Evolutionary conservation across 2,329 filamentous ascomycete genomes (phyloP).

Genomic region (Cryphonectria japonica): DNA sequence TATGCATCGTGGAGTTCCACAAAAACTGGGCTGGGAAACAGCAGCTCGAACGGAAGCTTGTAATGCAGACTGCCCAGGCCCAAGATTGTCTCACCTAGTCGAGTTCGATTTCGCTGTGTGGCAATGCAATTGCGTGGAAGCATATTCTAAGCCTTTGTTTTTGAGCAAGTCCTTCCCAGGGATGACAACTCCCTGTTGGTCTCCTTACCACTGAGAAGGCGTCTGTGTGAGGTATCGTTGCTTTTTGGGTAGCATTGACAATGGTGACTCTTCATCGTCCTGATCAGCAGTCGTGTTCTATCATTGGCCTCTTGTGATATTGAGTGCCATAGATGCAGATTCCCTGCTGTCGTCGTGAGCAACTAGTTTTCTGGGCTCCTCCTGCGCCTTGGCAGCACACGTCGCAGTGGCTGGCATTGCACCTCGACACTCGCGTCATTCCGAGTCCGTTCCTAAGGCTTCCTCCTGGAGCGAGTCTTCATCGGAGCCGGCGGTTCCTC

Average conservation of each 20-base stretch:
- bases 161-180: not conserved
- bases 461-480: slow-evolving; percentile 29
- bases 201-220: not conserved
- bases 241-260: not conserved
- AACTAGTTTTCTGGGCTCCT: not conserved
- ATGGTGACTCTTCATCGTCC: not conserved
- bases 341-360: not conserved
- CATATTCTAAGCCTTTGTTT: not conserved
- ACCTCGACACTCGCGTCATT: not conserved
- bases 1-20: not conserved
- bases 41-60: not conserved
- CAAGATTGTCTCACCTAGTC: not conserved
- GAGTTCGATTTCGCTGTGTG: not conserved
- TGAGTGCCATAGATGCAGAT: not conserved
- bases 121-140: not conserved
- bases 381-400: not conserved
- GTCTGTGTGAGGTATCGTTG: not conserved
- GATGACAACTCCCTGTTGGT: not conserved
- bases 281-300: no score
- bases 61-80: not conserved
- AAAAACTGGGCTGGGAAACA: not conserved
- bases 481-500: slow-evolving; percentile 23
- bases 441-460: not conserved
- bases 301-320: not conserved
- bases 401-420: not conserved